Conservation (phyloP, 345 rosid genomes). For the Trapa bicornis region DNA sequence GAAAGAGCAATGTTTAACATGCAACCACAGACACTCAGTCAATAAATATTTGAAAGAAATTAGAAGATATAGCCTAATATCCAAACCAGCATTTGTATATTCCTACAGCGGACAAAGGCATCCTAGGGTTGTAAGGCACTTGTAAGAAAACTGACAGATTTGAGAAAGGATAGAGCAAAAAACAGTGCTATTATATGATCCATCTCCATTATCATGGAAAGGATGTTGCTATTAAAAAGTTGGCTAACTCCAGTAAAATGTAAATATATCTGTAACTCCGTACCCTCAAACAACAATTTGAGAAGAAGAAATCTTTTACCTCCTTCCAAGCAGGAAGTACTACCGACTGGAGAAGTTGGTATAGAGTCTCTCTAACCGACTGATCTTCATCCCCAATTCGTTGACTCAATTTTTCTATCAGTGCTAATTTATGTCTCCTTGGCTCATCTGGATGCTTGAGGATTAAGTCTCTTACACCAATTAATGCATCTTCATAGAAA, state of each 20-base stretch:
- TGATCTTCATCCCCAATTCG: conserved; percentile 58
- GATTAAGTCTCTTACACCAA: conserved; percentile 61
- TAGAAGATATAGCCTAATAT: not conserved
- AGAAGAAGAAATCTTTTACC: conserved; percentile 22
- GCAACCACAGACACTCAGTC: not conserved
- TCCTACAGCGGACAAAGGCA: not conserved
- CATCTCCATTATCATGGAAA: no score
- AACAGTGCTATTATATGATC: no score
- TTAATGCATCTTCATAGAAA: conserved; percentile 45
- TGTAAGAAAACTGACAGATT: not conserved
- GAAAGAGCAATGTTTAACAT: not conserved
- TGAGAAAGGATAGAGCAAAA: not conserved
- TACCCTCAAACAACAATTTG: not conserved
- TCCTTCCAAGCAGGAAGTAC: conserved; percentile 61
- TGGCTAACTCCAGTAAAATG: no score
- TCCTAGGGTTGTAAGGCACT: not conserved
- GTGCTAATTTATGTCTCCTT: conserved; percentile 39
- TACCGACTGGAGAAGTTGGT: conserved; percentile 41
- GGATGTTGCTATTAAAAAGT: no score
- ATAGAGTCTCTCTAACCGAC: conserved; percentile 47
- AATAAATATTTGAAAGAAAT: not conserved
- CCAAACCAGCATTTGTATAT: not conserved
- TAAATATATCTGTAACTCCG: no score
- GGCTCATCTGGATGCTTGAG: conserved; percentile 54
- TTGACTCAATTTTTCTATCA: conserved; percentile 55